These are phyloP conservation scores for Alloteropsis semialata DNA, from an alignment of 176 grass and related monocot genomes.

Conservation along the genomic window DNA sequence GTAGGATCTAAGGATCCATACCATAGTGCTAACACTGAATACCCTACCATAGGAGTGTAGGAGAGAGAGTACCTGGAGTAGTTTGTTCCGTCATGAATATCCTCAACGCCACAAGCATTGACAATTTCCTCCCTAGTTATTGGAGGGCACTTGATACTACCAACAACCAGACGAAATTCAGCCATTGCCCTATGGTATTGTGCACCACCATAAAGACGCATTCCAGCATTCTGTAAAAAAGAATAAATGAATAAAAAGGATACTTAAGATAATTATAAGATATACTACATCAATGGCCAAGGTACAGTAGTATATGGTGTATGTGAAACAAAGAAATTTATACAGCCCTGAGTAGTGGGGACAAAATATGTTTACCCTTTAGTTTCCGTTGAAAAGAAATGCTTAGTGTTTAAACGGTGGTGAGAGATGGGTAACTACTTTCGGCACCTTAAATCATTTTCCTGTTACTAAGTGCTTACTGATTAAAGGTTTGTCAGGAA, in stretches of 20 bases:
- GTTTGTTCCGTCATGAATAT: slow-evolving; percentile 98
- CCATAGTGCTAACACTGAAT: not conserved
- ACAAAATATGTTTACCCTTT: not conserved
- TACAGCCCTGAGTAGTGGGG: not conserved
- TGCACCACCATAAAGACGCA: slow-evolving; percentile 96
- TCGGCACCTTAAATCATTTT: not conserved
- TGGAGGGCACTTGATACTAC: slow-evolving; percentile 82
- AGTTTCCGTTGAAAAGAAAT: not conserved
- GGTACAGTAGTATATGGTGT: not conserved
- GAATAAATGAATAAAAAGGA: not conserved
- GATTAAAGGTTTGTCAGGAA: not conserved
- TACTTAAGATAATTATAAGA: slow-evolving; percentile 5
- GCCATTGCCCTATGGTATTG: slow-evolving; percentile 97
- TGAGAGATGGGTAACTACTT: not conserved
- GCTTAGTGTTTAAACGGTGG: not conserved
- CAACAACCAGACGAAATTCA: slow-evolving; percentile 88
- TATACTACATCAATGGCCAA: not conserved
- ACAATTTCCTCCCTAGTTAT: slow-evolving; percentile 98
- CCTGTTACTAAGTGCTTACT: not conserved
- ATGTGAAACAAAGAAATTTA: not conserved
- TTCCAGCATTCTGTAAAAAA: slow-evolving; percentile 76
- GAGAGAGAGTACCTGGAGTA: slow-evolving; percentile 86
- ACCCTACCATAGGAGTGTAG: too few species aligned
- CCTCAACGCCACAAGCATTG: slow-evolving; percentile 99
- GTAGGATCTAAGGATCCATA: not conserved